A percentile compares a stretch with the other conserved stretches of the same genome.
phyloP scores from a whole-genome alignment of 2,329 filamentous ascomycete species.

The Aspergillus sp. region DNA sequence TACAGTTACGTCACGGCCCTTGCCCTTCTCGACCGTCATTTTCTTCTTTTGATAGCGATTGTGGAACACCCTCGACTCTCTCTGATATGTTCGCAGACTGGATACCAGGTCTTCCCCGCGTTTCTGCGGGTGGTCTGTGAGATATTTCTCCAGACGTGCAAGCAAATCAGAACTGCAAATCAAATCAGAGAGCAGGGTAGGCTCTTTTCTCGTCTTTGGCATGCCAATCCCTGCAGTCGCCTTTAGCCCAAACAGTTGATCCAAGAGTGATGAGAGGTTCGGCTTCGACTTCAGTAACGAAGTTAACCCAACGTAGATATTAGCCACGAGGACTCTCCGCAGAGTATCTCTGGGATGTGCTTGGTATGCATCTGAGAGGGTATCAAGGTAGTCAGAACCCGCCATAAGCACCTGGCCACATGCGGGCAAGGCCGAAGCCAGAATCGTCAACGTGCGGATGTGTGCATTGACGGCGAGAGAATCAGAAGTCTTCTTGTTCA shows the following conservation, averaged over 20 bases:
- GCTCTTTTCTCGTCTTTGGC: slow-evolving; percentile 31
- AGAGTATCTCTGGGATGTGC: slow-evolving; percentile 55
- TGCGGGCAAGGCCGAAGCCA: slow-evolving; percentile 35
- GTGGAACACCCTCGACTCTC: slow-evolving; percentile 32
- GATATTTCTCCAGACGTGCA: slow-evolving; percentile 31
- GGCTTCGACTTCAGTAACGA: slow-evolving; percentile 62
- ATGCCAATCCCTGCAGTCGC: slow-evolving; percentile 58
- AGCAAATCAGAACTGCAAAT: slow-evolving; percentile 74
- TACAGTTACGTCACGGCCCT: slow-evolving; percentile 25
- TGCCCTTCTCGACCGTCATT: slow-evolving; percentile 35
- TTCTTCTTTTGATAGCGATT: slow-evolving; percentile 36
- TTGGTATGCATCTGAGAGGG: slow-evolving; percentile 47
- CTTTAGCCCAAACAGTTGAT: slow-evolving; percentile 78
- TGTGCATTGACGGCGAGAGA: slow-evolving; percentile 15
- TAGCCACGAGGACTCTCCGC: slow-evolving; percentile 62
- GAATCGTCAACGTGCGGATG: slow-evolving; percentile 33
- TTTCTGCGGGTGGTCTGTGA: slow-evolving; percentile 31
- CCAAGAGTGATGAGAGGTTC: slow-evolving; percentile 68
- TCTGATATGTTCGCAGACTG: slow-evolving; percentile 34
- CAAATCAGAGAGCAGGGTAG: slow-evolving; percentile 70
- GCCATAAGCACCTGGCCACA: slow-evolving; percentile 61
- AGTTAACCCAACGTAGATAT: slow-evolving; percentile 66
- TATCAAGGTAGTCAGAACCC: slow-evolving; percentile 81
- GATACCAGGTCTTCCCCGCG: slow-evolving; percentile 35
- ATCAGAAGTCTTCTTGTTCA: slow-evolving; percentile 8